phyloP scores from a whole-genome alignment of 2,329 filamentous ascomycete genomes.

The Colletotrichum navitas region DNA sequence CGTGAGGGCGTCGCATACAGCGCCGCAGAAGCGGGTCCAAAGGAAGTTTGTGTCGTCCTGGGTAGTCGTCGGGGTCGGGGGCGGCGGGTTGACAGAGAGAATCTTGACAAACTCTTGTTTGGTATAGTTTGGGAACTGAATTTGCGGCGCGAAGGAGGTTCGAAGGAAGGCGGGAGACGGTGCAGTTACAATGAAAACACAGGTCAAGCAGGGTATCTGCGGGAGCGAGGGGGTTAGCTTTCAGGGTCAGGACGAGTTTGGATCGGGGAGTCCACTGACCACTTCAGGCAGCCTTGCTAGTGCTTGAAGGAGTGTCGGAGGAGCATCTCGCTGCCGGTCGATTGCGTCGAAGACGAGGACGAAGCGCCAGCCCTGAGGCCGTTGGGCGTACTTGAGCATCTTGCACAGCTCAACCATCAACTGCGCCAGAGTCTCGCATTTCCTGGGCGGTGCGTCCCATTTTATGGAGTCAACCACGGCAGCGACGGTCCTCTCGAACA shows the following conservation, averaged over 20 bases:
- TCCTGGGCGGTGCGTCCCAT: conserved; percentile 63
- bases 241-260: background rate
- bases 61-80: conserved; percentile 63
- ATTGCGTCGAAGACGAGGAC: conserved; percentile 90
- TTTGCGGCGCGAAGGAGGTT: conserved; percentile 72
- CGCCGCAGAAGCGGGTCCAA: conserved; percentile 84
- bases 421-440: conserved; percentile 85
- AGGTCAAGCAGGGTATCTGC: conserved; percentile 83
- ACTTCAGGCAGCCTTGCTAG: conserved; percentile 85
- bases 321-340: conserved; percentile 84
- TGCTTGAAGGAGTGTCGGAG: conserved; percentile 82
- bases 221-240: conserved; percentile 27
- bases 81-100: conserved; percentile 67
- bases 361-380: conserved; percentile 67
- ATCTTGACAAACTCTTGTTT: conserved; percentile 85
- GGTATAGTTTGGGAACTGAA: conserved; percentile 87
- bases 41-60: conserved; percentile 72
- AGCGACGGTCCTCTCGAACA: conserved; percentile 78
- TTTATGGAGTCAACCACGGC: conserved; percentile 67
- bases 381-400: conserved; percentile 64
- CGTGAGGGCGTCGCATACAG: conserved; percentile 88
- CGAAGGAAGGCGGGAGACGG: conserved; percentile 79
- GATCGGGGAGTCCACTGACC: conserved; percentile 61
- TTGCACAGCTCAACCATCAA: conserved; percentile 79
- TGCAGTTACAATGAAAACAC: conserved; percentile 81